phyloP scores from a whole-genome alignment of 2,329 filamentous ascomycete species.

The Aspergillus sergii region DNA sequence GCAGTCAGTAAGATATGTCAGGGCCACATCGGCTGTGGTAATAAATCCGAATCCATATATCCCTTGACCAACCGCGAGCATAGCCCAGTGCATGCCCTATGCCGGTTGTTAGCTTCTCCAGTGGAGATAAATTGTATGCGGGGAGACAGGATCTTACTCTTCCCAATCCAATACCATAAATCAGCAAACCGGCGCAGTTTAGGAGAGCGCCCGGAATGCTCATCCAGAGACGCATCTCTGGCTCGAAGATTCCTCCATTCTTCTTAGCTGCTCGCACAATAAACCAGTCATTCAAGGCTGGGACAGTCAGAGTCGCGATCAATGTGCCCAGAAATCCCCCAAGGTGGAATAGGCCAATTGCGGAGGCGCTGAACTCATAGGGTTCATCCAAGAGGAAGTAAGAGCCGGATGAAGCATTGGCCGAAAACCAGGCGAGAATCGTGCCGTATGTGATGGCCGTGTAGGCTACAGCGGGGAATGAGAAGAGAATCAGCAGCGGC shows the following conservation, averaged over 20 bases:
- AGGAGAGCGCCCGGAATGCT: constrained; percentile 29
- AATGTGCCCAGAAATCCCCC: constrained; percentile 44
- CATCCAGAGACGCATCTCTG: constrained; percentile 48
- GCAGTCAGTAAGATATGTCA: constrained; percentile 23
- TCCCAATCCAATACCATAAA: neutral
- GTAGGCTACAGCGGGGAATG: constrained; percentile 54
- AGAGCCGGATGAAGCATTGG: constrained; percentile 40
- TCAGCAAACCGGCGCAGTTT: neutral
- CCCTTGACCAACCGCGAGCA: constrained; percentile 41
- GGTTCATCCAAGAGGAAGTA: constrained; percentile 40
- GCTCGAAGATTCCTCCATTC: constrained; percentile 47
- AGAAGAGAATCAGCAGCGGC: constrained; percentile 33
- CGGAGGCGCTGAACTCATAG: constrained; percentile 42
- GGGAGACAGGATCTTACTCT: neutral
- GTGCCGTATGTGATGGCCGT: constrained; percentile 43
- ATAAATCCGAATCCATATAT: constrained; percentile 10
- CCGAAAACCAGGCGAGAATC: constrained; percentile 40
- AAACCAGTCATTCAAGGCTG: constrained; percentile 39
- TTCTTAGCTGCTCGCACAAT: constrained; percentile 39
- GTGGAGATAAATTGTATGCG: rapidly evolving
- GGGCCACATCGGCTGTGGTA: neutral
- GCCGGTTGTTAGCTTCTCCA: neutral
- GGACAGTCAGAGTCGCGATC: constrained; percentile 37
- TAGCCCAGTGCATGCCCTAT: constrained; percentile 50
- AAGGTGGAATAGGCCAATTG: constrained; percentile 44